phyloP scores from a whole-genome alignment of 257 asterid species.

The Solanum dulcamara region DNA sequence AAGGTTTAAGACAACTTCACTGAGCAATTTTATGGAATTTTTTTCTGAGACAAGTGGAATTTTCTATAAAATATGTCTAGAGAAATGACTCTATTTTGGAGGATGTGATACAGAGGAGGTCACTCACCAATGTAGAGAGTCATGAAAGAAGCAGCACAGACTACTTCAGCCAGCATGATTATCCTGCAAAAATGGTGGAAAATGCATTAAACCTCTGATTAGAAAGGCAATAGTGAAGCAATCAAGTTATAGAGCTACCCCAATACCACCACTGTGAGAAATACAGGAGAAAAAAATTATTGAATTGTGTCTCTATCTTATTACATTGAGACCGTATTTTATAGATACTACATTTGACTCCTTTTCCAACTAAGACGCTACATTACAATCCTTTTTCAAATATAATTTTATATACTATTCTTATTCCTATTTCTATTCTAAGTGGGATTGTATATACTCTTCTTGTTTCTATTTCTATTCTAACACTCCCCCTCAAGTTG shows the following conservation, averaged over 20 bases:
- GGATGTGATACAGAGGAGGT: background rate
- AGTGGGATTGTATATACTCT: no score
- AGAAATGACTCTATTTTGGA: background rate
- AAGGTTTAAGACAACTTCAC: background rate
- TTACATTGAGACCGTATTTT: no score
- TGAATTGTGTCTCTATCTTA: no score
- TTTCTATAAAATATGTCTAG: background rate
- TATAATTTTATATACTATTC: no score
- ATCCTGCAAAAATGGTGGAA: conserved; percentile 46
- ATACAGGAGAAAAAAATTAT: no score
- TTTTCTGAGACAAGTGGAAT: background rate
- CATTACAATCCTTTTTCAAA: no score
- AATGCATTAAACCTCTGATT: background rate
- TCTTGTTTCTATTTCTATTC: no score
- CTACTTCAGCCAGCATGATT: conserved; percentile 75
- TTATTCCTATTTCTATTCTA: no score
- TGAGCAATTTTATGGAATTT: background rate
- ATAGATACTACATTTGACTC: no score
- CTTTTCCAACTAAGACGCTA: no score
- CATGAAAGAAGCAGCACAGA: conserved; percentile 78
- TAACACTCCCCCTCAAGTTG: no score
- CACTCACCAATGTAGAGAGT: conserved; percentile 74
- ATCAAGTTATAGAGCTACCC: background rate
- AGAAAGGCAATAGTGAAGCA: background rate
- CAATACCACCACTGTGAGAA: background rate